A percentile compares a stretch with the other conserved stretches of the same genome.
Evolutionary conservation across 2,329 filamentous ascomycete genomes (phyloP).

Genomic region (Ophiostoma sp.): DNA sequence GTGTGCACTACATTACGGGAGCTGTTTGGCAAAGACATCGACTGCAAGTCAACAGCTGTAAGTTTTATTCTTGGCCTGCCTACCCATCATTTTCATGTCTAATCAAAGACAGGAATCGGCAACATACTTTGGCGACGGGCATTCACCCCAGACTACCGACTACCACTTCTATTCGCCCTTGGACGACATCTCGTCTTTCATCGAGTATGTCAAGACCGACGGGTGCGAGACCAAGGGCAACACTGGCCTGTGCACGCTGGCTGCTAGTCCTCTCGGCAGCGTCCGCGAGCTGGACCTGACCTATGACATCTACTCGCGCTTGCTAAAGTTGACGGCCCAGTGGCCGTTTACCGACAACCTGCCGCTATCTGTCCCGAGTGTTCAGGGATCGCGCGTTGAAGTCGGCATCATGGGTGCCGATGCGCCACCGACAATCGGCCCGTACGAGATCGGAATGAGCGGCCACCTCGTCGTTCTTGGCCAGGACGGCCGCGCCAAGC

Average conservation of each 20-base stretch:
- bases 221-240: slow-evolving; percentile 44
- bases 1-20: slow-evolving; percentile 56
- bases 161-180: slow-evolving; percentile 68
- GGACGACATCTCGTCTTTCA: slow-evolving; percentile 50
- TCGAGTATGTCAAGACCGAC: slow-evolving; percentile 46
- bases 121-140: slow-evolving; percentile 48
- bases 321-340: slow-evolving; percentile 58
- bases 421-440: slow-evolving; percentile 51
- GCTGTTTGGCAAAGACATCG: slow-evolving; percentile 48
- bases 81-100: too few relatives aligned
- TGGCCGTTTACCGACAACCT: slow-evolving; percentile 49
- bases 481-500: slow-evolving; percentile 63
- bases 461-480: slow-evolving; percentile 76
- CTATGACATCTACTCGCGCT: slow-evolving; percentile 62
- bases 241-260: slow-evolving; percentile 43
- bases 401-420: slow-evolving; percentile 72
- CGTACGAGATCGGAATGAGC: slow-evolving; percentile 70
- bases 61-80: slow-evolving; percentile 5
- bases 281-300: slow-evolving; percentile 70
- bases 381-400: slow-evolving; percentile 58
- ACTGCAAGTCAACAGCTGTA: slow-evolving; percentile 50
- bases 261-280: slow-evolving; percentile 40
- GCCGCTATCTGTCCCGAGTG: slow-evolving; percentile 38
- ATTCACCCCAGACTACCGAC: slow-evolving; percentile 51
- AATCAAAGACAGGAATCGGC: slow-evolving; percentile 49